Base-by-base conservation (phyloP, 2,329 filamentous ascomycete genomes). In the Alternaria triticimaculans region DNA sequence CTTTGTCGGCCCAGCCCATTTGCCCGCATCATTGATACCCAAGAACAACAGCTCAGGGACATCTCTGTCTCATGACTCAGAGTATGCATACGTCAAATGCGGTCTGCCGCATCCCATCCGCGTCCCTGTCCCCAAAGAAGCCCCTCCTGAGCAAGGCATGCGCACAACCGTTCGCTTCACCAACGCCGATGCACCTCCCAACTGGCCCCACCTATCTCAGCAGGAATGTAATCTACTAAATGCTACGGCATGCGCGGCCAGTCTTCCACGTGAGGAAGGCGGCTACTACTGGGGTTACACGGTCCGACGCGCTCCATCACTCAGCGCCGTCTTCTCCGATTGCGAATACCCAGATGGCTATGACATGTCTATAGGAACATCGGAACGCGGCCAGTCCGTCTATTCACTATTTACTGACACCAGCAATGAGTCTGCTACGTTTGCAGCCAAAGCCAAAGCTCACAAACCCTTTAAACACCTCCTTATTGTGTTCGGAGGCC, bases 231-330 rank as follows among this genome's bases (percentile, higher is more conserved):
- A 73, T 1, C 63, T 51, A 9, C 61, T 83, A 5, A 69, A 73
- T 3, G 88, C 87, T 1, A 85, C 89, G 58, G 87, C 90, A 15
- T 89, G 95, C 3, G 84, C 89, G 37, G 91, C 92, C 0, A 83
- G 87, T 25, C 82, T 86, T 4, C 93, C 93, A 1, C 87, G 93
- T 61, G 90, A 91, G 56, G 88, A 94, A 67, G 87, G 84, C 2
- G 93, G 93, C 0, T 96, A 93, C 80, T 96, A 94, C 81, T 97
- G 93, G 93, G 93, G 93, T 49, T 97, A 91, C 78, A 86, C 83
- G 9, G 88, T 94, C 4, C 87, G 93, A 25, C 87, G 86, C 65
- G 89, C 89, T 37, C 73, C 80, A 5, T 90, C 87, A 3, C 85
- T 97, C 6, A 91, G 91, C 6, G 83, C 86, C 6, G 88, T 96